Evolutionary conservation across 2,329 filamentous ascomycete genomes (phyloP), one percentile per base, ranked within the genome.

Genomic region (Fusarium lateritium): DNA sequence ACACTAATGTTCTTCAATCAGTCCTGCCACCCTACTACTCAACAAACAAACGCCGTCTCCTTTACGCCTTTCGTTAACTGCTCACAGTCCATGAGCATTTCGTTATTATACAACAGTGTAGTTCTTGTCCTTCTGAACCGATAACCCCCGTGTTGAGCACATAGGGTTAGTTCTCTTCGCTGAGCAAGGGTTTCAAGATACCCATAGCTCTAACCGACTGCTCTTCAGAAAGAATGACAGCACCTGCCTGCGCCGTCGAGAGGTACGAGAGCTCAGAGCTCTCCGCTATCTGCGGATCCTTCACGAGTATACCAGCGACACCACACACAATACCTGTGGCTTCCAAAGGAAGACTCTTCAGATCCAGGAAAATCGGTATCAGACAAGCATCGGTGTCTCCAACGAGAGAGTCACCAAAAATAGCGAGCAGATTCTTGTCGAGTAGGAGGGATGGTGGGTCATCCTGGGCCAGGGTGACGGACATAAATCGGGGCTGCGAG

Each of bases 301-400:
- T 89, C 1, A 94, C 92, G 28, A 98, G 84, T 56, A 90, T 87
- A 26, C 94, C 93, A 0, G 95, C 94, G 3, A 99, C 93, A 28
- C 96, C 95, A 72, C 94, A 98, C 5, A 99, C 94, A 60, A 99
- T 98, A 22, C 95, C 95, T 1, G 94, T 97, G 9, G 94, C 94
- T 78, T 97, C 94, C 42, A 95, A 86, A 0, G 95, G 93, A 40
- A 98, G 83, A 42, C 89, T 89, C 21, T 88, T 89, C 26, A 99
- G 85, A 73, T 98, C 94, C 5, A 99, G 86, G 61, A 94, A 95
- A 72, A 99, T 96, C 2, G 96, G 94, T 3, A 97, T 89, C 34
- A 94, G 84, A 61, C 88, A 89, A 69, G 90, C 90, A 54, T 89
- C 89, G 46, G 88, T 92, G 64, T 91, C 85, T 14, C 93, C 94